Percentiles rank a stretch among this genome's conserved stretches.
Conservation (phyloP, 768 basidiomycete genomes). For the Podaxis carcinomalis region DNA sequence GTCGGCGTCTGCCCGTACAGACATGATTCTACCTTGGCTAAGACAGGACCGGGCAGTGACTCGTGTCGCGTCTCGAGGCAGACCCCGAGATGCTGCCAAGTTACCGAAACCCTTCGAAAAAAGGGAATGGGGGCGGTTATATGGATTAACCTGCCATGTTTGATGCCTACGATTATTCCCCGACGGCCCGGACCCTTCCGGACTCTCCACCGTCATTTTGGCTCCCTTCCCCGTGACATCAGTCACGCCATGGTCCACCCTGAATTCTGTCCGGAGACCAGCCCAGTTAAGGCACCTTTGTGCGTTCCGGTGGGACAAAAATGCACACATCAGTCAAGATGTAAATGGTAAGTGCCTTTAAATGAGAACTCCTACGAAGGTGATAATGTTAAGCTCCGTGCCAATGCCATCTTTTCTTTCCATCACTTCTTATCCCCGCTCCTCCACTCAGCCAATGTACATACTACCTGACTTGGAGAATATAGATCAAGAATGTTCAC, state of each 20-base stretch:
- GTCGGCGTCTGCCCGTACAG: no score
- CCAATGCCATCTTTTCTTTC: neutral
- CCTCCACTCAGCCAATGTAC: neutral
- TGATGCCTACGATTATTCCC: neutral
- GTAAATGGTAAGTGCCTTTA: neutral
- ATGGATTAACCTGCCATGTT: neutral
- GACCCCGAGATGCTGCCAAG: no score
- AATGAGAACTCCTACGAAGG: neutral
- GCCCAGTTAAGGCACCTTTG: neutral
- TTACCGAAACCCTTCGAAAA: neutral
- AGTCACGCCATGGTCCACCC: neutral
- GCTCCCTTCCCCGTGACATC: neutral
- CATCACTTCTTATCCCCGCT: neutral
- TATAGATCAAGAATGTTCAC: neutral
- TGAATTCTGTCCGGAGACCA: neutral
- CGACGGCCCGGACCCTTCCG: neutral
- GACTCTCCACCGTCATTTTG: neutral
- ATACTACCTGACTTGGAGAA: neutral
- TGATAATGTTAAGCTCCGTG: slow-evolving; percentile 1
- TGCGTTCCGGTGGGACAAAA: neutral
- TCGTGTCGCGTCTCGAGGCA: no score
- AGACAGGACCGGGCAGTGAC: no score
- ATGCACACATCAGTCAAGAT: neutral
- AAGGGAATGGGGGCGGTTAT: neutral
- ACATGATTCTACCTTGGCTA: no score